Evolutionary conservation across 768 basidiomycete genomes (phyloP), one percentile per base, ranked within the genome.

Genomic region (Sarcomyxa edulis): DNA sequence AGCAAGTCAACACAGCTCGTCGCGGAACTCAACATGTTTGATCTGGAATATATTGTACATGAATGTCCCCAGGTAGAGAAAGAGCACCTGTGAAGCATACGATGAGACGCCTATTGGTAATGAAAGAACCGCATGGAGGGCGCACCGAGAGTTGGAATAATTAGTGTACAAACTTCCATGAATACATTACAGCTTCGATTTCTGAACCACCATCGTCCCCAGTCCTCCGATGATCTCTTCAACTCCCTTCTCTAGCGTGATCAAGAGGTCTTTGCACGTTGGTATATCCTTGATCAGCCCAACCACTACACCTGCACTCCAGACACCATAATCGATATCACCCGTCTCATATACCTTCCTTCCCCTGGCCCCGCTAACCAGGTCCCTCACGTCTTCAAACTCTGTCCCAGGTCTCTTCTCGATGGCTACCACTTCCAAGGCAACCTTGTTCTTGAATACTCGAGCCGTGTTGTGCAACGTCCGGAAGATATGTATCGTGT

Each of bases 401-500:
- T 93, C 81, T 27, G 85, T 87, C 9, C 91, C 90, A 1, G 87
- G 81, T 22, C 81, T 72, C 11, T 69, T 69, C 63, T 96, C 93
- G 26, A 93, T 71, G 10, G 71, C 62, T n/a, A 95, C 85, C 12
- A 97, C 94, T 56, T 95, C 82, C 54, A 74, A 54, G 10, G 93
- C 69, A 16, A 95, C 78, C 39, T 76, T 76, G 65, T 94, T 94
- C 69, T 84, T 91, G 69, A 71, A 88, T 8, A 90, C 86, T n/a
- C 88, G 75, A 9, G 86, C 77, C 3, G 88, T 89, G 53, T 92
- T 90, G 52, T 72, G 70, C 32, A 95, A 60, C 1, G 87, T 91
- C 35, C 93, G 77, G 71, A 96, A 92, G 49, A 96, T 93, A 59
- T 94, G 92, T 2, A 85, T 56, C 0, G 91, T 91, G 56, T 92